A percentile compares a stretch with the other conserved stretches of the same genome.
These are phyloP conservation scores for Saccharomyces pastorianus DNA, from an alignment of 1,139 yeast species.

Conservation along the genomic window DNA sequence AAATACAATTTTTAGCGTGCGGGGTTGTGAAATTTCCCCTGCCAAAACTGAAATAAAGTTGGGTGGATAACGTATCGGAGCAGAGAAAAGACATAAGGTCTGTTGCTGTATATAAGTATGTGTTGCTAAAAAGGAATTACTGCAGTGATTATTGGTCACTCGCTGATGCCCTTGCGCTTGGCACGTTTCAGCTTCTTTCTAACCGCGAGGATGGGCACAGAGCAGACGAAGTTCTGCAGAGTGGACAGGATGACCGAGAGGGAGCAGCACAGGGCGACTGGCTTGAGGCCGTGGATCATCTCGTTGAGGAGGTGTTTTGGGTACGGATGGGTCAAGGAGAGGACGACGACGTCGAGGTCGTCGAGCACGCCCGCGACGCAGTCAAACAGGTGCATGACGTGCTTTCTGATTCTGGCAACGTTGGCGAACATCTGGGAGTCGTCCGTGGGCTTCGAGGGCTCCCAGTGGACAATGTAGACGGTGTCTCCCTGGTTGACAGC, in stretches of 20 bases:
- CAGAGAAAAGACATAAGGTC: neutral
- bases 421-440: conserved; percentile 11
- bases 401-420: conserved; percentile 16
- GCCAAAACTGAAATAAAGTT: neutral
- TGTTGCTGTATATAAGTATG: neutral
- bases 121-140: neutral
- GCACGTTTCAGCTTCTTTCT: conserved; percentile 73
- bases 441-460: conserved; percentile 10
- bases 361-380: conserved; percentile 25
- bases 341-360: conserved; percentile 21
- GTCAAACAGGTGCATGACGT: conserved; percentile 26
- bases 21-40: neutral
- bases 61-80: neutral
- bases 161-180: conserved; percentile 38
- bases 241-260: conserved; percentile 26
- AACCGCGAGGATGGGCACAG: conserved; percentile 88
- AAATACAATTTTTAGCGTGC: neutral
- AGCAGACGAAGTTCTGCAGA: conserved; percentile 35
- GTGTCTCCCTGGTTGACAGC: conserved; percentile 80
- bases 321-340: conserved; percentile 52
- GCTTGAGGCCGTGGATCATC: conserved; percentile 72
- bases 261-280: conserved; percentile 67
- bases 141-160: conserved; percentile 7
- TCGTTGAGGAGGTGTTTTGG: conserved; percentile 82
- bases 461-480: conserved; percentile 68